These are phyloP conservation scores for Sicyos baderoa DNA, from an alignment of 306 rosid genomes.

Conservation along the genomic window DNA sequence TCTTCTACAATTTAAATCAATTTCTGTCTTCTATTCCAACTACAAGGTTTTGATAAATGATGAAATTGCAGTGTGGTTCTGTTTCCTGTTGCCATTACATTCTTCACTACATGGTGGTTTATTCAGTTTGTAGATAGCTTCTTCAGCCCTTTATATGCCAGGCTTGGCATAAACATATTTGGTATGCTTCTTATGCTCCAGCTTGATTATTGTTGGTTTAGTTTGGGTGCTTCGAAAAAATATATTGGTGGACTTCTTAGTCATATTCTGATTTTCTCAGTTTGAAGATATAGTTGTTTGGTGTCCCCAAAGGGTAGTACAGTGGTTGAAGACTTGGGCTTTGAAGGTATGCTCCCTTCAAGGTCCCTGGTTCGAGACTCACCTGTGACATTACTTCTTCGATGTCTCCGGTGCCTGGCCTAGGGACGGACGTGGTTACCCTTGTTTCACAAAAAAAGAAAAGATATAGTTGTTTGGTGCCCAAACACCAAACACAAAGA, in stretches of 20 bases:
- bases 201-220: background rate
- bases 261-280: background rate
- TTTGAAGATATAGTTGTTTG: background rate
- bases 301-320: no score
- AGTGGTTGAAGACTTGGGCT: no score
- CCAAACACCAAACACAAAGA: no score
- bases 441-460: no score
- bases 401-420: no score
- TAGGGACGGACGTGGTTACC: no score
- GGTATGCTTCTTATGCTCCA: conserved; percentile 27
- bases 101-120: conserved; percentile 47
- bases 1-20: background rate
- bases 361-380: no score
- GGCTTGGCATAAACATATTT: conserved; percentile 37
- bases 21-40: conserved; percentile 11
- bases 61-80: conserved; percentile 40
- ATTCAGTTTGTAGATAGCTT: conserved; percentile 40
- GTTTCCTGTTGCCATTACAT: conserved; percentile 43
- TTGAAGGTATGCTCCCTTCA: no score
- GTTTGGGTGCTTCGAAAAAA: background rate
- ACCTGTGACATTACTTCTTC: no score
- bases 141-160: conserved; percentile 41
- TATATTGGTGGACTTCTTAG: background rate
- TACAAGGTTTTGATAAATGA: conserved; percentile 4
- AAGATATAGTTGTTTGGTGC: no score